Evolutionary conservation across 352 stramenopile genomes (phyloP).

Genomic region (Pythium vanterpoolii): DNA sequence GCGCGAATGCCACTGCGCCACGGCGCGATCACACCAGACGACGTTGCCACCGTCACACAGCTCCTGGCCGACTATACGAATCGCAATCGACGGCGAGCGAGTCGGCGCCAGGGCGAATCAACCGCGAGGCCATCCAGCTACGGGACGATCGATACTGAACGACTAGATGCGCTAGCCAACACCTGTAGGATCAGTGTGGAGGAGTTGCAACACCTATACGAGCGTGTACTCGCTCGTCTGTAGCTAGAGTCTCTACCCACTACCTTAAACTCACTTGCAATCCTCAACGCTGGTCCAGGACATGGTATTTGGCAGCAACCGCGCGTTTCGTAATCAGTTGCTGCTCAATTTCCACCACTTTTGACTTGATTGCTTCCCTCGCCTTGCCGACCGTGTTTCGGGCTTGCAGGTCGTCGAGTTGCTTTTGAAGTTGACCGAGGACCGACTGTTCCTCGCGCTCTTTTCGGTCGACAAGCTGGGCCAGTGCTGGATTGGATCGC

Average conservation of each 20-base stretch:
- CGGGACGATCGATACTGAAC: background rate
- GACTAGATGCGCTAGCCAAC: conserved; percentile 10
- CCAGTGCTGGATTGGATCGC: conserved; percentile 39
- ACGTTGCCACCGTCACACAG: conserved; percentile 28
- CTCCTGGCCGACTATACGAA: conserved; percentile 35
- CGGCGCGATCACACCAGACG: conserved; percentile 18
- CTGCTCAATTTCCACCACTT: conserved; percentile 50
- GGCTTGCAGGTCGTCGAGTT: conserved; percentile 56
- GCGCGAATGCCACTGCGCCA: conserved; percentile 31
- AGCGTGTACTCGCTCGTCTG: conserved; percentile 9
- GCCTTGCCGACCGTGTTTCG: conserved; percentile 53
- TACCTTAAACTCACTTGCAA: background rate
- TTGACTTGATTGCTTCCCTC: conserved; percentile 41
- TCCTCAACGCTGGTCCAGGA: conserved; percentile 31
- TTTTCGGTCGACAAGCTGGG: conserved; percentile 40
- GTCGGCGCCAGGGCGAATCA: background rate
- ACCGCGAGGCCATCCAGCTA: background rate
- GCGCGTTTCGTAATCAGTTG: conserved; percentile 41
- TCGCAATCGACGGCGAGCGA: conserved; percentile 7
- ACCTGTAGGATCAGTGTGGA: conserved; percentile 9
- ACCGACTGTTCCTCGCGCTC: conserved; percentile 35
- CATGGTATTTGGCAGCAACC: conserved; percentile 48
- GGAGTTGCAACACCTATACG: conserved; percentile 4
- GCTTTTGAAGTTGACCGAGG: conserved; percentile 53
- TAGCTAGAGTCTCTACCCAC: background rate